Conservation (phyloP, 2,329 filamentous ascomycete genomes). For the Fusarium nanum region DNA sequence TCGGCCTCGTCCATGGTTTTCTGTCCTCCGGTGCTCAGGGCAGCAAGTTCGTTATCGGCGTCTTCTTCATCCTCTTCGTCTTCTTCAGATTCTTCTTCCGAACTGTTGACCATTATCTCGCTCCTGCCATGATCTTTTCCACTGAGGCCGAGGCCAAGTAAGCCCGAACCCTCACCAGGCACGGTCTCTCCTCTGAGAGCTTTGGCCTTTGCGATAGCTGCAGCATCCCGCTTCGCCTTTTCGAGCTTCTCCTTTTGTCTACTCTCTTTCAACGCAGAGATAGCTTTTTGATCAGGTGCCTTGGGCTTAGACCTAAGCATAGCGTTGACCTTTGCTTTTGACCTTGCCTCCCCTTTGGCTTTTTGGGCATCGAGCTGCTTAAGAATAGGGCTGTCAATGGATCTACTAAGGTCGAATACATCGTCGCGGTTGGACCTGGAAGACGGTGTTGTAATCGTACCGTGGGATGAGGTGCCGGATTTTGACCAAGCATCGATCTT, state of each 20-base stretch:
- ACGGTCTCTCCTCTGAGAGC: slow-evolving; percentile 52
- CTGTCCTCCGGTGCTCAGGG: slow-evolving; percentile 60
- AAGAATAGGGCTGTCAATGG: slow-evolving; percentile 60
- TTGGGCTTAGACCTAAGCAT: slow-evolving; percentile 49
- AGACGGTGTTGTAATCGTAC: slow-evolving; percentile 39
- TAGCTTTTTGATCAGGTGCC: slow-evolving; percentile 52
- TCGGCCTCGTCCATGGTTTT: slow-evolving; percentile 64
- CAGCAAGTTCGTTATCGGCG: slow-evolving; percentile 63
- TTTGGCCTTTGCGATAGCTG: slow-evolving; percentile 76
- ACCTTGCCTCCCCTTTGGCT: slow-evolving; percentile 46
- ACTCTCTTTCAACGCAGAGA: slow-evolving; percentile 71
- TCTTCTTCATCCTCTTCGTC: slow-evolving; percentile 68
- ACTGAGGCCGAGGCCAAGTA: slow-evolving; percentile 75
- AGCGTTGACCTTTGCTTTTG: slow-evolving; percentile 48
- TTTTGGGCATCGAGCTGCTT: slow-evolving; percentile 59
- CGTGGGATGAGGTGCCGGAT: slow-evolving; percentile 53
- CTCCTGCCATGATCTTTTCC: slow-evolving; percentile 86
- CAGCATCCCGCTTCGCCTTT: slow-evolving; percentile 77
- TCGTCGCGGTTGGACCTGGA: slow-evolving; percentile 59
- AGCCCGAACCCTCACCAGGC: slow-evolving; percentile 79
- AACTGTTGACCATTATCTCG: slow-evolving; percentile 91
- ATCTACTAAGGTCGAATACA: slow-evolving; percentile 59
- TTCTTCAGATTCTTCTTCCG: slow-evolving; percentile 79
- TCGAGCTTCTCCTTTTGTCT: slow-evolving; percentile 81
- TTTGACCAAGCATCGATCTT: slow-evolving; percentile 72